Evolutionary conservation across 1,284 basidiomycete species (phyloP).

Genomic region (Ceratobasidium sp.): DNA sequence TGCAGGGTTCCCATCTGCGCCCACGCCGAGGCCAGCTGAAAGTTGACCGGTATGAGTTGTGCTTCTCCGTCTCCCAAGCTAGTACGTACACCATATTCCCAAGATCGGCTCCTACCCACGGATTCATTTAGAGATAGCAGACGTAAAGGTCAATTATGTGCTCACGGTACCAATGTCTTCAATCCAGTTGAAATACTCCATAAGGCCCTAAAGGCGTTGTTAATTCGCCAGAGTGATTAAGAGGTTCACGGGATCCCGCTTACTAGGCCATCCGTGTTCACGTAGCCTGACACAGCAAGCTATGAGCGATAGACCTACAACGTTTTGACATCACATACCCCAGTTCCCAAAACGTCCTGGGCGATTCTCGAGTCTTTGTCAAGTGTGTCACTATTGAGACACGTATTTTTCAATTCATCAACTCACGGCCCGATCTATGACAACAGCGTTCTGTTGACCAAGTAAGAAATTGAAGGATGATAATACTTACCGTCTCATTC

Average conservation of each 20-base stretch:
- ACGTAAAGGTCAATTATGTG: background rate
- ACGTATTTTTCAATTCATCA: background rate
- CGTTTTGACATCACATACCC: conserved; percentile 55
- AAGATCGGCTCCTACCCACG: conserved; percentile 33
- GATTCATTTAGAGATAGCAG: background rate
- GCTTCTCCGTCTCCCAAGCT: conserved; percentile 66
- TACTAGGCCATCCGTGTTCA: conserved; percentile 68
- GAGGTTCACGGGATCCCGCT: conserved; percentile 32
- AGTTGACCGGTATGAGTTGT: conserved; percentile 61
- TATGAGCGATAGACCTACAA: background rate
- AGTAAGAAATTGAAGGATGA: conserved; percentile 36
- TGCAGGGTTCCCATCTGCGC: conserved; percentile 58
- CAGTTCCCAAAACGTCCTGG: conserved; percentile 64
- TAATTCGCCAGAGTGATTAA: conserved; percentile 54
- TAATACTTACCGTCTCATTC: conserved; percentile 67
- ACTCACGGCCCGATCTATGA: conserved; percentile 36
- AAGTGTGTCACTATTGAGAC: background rate
- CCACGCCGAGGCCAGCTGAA: conserved; percentile 68
- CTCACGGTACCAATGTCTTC: conserved; percentile 61
- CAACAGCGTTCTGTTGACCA: conserved; percentile 42
- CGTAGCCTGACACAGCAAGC: conserved; percentile 56
- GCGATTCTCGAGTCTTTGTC: conserved; percentile 56
- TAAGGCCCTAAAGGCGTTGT: conserved; percentile 56
- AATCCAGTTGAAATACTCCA: conserved; percentile 74
- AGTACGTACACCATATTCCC: conserved; percentile 53